phyloP scores from a whole-genome alignment of 2,329 filamentous ascomycete species.

The Pestalotiopsis sp. region DNA sequence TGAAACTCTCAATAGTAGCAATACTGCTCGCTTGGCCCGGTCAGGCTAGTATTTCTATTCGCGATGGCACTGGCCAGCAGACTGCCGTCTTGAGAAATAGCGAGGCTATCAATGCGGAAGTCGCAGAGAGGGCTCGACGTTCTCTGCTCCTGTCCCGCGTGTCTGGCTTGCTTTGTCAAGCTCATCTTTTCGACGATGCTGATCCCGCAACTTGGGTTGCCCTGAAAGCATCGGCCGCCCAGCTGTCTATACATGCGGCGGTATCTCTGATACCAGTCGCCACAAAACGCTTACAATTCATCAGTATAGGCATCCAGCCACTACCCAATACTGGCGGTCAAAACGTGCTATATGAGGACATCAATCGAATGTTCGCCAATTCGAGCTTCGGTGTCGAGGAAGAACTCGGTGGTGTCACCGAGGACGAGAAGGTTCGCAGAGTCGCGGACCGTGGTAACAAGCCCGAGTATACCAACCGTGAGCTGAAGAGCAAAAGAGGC shows the following conservation, averaged over 20 bases:
- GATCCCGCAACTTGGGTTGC: slow-evolving; percentile 65
- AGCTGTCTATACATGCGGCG: slow-evolving; percentile 65
- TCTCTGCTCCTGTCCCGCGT: slow-evolving; percentile 26
- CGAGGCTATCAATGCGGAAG: slow-evolving; percentile 10
- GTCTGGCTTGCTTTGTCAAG: slow-evolving; percentile 63
- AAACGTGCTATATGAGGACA: slow-evolving; percentile 71
- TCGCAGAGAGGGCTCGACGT: slow-evolving; percentile 14
- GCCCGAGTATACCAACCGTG: slow-evolving; percentile 46
- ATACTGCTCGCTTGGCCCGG: slow-evolving; percentile 70
- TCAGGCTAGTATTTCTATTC: slow-evolving; percentile 57
- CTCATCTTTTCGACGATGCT: slow-evolving; percentile 57
- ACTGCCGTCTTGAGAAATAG: slow-evolving; percentile 36
- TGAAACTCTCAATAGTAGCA: slow-evolving; percentile 60
- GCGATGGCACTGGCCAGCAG: slow-evolving; percentile 45
- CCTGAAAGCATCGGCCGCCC: slow-evolving; percentile 64
- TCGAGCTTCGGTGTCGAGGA: slow-evolving; percentile 74
- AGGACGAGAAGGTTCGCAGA: slow-evolving; percentile 24
- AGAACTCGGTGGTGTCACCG: slow-evolving; percentile 39
- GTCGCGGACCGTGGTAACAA: slow-evolving; percentile 33
- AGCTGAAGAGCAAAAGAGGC: slow-evolving; percentile 60
- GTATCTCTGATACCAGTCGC: slow-evolving; percentile 72
- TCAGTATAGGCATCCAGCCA: slow-evolving; percentile 74
- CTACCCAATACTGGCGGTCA: slow-evolving; percentile 54
- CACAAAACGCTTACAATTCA: slow-evolving; percentile 74
- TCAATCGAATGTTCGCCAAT: slow-evolving; percentile 74